A percentile compares a stretch with the other conserved stretches of the same genome.
Conservation (phyloP, 352 stramenopile genomes). For the Salisapilia sapeloensis region DNA sequence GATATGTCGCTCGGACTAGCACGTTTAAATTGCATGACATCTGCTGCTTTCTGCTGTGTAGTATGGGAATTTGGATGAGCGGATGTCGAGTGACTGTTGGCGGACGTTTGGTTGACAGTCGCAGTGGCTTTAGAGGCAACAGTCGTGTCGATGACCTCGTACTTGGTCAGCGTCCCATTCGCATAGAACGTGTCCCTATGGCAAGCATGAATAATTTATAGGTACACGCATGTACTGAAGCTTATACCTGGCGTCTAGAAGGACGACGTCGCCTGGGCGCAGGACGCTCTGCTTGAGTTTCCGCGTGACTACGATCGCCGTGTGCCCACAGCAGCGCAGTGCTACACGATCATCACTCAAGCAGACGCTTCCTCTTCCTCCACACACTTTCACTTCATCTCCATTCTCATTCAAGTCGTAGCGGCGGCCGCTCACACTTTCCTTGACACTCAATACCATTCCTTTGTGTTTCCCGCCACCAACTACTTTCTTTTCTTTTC, state of each 20-base stretch:
- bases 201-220: slow-evolving; percentile 1
- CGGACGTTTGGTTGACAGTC: slow-evolving; percentile 4
- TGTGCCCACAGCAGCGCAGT: slow-evolving; percentile 63
- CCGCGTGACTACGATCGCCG: slow-evolving; percentile 50
- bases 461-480: too few relatives aligned
- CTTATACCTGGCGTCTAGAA: slow-evolving; percentile 26
- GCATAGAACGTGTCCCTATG: slow-evolving; percentile 58
- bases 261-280: slow-evolving; percentile 48
- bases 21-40: too few relatives aligned
- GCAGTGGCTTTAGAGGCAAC: slow-evolving; percentile 8
- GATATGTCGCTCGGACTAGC: too few relatives aligned
- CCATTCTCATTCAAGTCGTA: slow-evolving; percentile 23
- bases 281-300: slow-evolving; percentile 60
- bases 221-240: background rate
- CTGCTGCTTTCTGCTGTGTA: background rate
- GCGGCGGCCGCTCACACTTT: slow-evolving; percentile 51
- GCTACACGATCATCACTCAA: slow-evolving; percentile 43
- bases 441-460: slow-evolving; percentile 39
- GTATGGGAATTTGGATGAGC: background rate
- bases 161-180: slow-evolving; percentile 74
- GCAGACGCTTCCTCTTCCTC: slow-evolving; percentile 48
- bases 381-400: slow-evolving; percentile 36
- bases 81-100: background rate
- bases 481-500: slow-evolving; percentile 1
- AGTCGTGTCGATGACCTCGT: slow-evolving; percentile 51